Evolutionary conservation across 176 grass and related monocot species (phyloP), one percentile per base, ranked within the genome.

Genomic region (Musa acuminata): DNA sequence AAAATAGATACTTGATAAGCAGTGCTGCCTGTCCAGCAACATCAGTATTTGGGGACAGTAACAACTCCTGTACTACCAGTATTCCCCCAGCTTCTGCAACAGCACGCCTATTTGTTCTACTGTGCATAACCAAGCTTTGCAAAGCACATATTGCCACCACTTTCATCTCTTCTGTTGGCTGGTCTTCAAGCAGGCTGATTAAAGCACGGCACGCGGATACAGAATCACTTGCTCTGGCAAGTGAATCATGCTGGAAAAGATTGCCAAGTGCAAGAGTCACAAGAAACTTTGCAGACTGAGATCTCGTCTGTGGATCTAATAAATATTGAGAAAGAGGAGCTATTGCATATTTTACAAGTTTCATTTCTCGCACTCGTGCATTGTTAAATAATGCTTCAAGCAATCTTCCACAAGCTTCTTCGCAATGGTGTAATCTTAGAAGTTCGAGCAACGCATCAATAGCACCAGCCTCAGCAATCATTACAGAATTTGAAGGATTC

Each of bases 361-460:
- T 97, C 83, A 85, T 93, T 87, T 90, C 89, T 21, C 93, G 85
- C 27, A 97, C 93, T 80, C 84, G 85, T 67, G 79, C 69, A 81
- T 97, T 97, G 85, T 97, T 97, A 85, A 97, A 93, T 74, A 97
- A 82, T 19, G 87, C 87, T 84, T 97, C 93, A 81, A 93, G 85
- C 79, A 97, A 87, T 74, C 93, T 93, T 75, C 84, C 90, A 57
- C 81, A 84, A 55, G 90, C 83, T 89, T 97, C 93, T 83, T 97
- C 93, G 11, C 85, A 97, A 27, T 80, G 93, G 84, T 93, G 93
- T 51, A 25, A 88, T 81, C 89, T 93, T 74, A 97, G 82, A 27
- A 97, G 85, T 62, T 93, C 85, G 69, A 97, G 67, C 74, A 97
- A 75, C 75, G 87, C 93, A 78, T 89, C 77, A 79, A 97, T 84